Conservation (phyloP, 164 flowering plant species). For the Nymphaea colorata region DNA sequence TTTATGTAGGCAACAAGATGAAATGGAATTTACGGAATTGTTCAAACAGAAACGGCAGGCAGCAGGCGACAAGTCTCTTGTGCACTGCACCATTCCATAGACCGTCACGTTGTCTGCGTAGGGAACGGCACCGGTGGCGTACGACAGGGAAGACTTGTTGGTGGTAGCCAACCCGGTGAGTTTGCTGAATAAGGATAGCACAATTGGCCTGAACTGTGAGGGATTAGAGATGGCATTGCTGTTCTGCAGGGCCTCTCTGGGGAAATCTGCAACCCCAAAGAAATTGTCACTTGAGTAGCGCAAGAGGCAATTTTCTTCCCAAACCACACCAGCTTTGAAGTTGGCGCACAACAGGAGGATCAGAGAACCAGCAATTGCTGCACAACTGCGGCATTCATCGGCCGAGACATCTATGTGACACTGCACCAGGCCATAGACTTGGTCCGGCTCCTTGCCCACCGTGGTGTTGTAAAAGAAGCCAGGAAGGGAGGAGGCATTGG, state of each 20-base stretch:
- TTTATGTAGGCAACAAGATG: slow-evolving; percentile 8
- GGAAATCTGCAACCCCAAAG: not conserved
- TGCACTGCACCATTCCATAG: slow-evolving; percentile 29
- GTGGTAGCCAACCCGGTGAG: too few relatives aligned
- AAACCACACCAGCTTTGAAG: not conserved
- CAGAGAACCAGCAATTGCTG: not conserved
- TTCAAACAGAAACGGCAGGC: slow-evolving; percentile 21
- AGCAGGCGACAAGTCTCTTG: slow-evolving; percentile 13
- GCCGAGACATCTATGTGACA: not conserved
- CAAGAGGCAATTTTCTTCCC: slow-evolving; percentile 2
- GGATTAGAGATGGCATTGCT: too few relatives aligned
- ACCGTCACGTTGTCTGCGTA: slow-evolving; percentile 1
- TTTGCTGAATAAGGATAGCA: too few relatives aligned
- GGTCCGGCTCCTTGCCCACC: not conserved
- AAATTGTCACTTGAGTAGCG: slow-evolving; percentile 1
- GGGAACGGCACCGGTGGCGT: too few relatives aligned
- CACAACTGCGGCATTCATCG: not conserved
- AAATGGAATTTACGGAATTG: not conserved
- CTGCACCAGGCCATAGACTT: not conserved
- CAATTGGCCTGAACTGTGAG: too few relatives aligned
- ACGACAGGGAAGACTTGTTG: too few relatives aligned
- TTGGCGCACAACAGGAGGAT: not conserved
- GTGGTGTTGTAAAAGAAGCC: not conserved
- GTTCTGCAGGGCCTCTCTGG: not conserved
- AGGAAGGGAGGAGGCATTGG: not conserved